Conservation (phyloP, 371 early-diverging fungal species). For the Mucor plumbeus region DNA sequence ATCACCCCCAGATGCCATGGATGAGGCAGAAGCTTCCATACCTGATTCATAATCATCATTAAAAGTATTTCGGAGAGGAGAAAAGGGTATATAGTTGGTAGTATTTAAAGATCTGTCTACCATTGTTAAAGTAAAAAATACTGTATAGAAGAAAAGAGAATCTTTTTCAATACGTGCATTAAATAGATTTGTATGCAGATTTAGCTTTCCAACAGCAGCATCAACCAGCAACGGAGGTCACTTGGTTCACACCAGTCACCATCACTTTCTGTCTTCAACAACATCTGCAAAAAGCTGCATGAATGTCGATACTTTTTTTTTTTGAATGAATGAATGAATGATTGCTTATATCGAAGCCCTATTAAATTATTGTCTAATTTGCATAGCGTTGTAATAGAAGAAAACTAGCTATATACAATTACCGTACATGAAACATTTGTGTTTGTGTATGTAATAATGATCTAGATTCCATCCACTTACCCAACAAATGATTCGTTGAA, state of each 20-base stretch:
- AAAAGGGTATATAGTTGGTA: slow-evolving; percentile 1
- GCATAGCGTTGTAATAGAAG: too few species aligned
- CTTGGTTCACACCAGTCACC: slow-evolving; percentile 1
- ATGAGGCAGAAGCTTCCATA: slow-evolving; percentile 30
- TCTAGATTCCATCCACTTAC: too few species aligned
- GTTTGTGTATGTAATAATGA: too few species aligned
- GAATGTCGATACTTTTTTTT: neutral
- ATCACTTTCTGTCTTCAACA: neutral
- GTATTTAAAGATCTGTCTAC: slow-evolving; percentile 5
- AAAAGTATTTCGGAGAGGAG: slow-evolving; percentile 17
- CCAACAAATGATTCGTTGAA: too few species aligned
- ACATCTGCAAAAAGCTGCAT: neutral
- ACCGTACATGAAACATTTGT: too few species aligned
- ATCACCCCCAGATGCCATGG: slow-evolving; percentile 20
- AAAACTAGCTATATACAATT: too few species aligned
- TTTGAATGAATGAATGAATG: too few species aligned
- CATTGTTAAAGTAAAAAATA: neutral
- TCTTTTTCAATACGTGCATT: neutral
- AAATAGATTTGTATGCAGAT: neutral
- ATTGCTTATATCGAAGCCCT: too few species aligned
- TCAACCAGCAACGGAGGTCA: neutral
- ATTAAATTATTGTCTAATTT: too few species aligned
- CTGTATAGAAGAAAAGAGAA: slow-evolving; percentile 3
- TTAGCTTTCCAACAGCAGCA: neutral
- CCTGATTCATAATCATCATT: slow-evolving; percentile 26